Conservation (phyloP, 305 asterid species). For the Fraxinus dipetala region DNA sequence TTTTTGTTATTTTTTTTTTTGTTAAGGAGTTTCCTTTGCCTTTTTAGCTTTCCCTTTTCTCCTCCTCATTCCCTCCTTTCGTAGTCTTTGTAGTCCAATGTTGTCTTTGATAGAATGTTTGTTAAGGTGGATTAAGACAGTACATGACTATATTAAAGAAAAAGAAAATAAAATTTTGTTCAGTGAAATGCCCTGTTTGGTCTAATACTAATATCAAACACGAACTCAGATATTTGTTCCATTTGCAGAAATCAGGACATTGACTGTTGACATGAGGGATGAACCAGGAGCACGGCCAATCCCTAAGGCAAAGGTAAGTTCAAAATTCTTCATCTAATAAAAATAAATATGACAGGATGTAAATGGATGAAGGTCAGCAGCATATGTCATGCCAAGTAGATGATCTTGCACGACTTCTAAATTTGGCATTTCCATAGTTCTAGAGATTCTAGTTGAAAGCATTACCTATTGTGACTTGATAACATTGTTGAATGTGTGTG, state of each 20-base stretch:
- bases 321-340: not conserved
- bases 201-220: not conserved
- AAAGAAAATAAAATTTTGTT: not conserved
- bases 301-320: constrained; percentile 66
- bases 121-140: not conserved
- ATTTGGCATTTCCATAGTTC: not conserved
- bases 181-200: not conserved
- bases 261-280: constrained; percentile 68
- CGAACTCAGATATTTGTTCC: not conserved
- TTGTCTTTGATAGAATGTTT: not conserved
- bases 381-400: not conserved
- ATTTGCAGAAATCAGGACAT: constrained; percentile 58
- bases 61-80: not conserved
- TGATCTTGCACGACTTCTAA: not conserved
- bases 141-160: not conserved
- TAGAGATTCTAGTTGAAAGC: not conserved
- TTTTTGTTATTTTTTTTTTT: not conserved
- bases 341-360: not conserved
- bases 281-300: constrained; percentile 58
- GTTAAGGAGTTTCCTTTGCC: not conserved
- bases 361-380: not conserved
- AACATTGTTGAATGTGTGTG: not conserved
- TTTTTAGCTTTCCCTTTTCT: not conserved
- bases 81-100: constrained; percentile 1
- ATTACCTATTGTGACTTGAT: not conserved